Evolutionary conservation across 2,329 filamentous ascomycete species (phyloP), one percentile per base, ranked within the genome.

Genomic region (Diaporthe sp.): DNA sequence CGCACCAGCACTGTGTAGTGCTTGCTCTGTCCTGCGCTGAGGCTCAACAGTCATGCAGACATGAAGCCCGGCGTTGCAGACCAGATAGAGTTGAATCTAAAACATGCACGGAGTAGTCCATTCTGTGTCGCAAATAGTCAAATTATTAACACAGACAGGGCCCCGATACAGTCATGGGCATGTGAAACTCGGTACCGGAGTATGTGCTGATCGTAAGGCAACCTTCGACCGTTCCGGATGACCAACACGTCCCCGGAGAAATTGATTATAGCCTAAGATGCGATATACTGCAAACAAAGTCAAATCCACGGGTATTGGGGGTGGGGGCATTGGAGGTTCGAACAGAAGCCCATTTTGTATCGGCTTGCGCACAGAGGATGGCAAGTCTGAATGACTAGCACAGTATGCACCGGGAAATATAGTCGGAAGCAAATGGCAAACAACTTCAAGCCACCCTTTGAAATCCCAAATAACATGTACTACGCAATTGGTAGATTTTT

Each of bases 131-230:
- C 62, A 53, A 22, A 51, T 68, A 22, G 22, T 53, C 19, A n/a
- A 68, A 39, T 17, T 3, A 25, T n/a, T 6, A 15, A 51, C 28
- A 31, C 46, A 28, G 22, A 39, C 31, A 53, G 19, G 19, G 22
- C 31, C 46, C 46, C n/a, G 12, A 25, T 9, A 28, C 46, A 19
- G 31, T 13, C 49, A 68, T 13, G 65, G 58, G 46, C n/a, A 53
- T 19, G 6, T 68, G 62, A 68, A 68, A 53, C 46, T 53, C 65
- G 46, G 65, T 37, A 53, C 46, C 44, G 22, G 44, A 68, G 22
- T 25, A 31, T 53, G 34, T 51, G n/a, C n/a, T 9, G 39, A 68
- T 39, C 4, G 7, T 17, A 22, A 22, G n/a, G 34, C 60, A 6
- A 17, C 9, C 4, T 42, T 49, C 13, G 34, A 37, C 34, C n/a